Conservation (phyloP, 2,329 filamentous ascomycete species). For the Hansfordia pulvinata region DNA sequence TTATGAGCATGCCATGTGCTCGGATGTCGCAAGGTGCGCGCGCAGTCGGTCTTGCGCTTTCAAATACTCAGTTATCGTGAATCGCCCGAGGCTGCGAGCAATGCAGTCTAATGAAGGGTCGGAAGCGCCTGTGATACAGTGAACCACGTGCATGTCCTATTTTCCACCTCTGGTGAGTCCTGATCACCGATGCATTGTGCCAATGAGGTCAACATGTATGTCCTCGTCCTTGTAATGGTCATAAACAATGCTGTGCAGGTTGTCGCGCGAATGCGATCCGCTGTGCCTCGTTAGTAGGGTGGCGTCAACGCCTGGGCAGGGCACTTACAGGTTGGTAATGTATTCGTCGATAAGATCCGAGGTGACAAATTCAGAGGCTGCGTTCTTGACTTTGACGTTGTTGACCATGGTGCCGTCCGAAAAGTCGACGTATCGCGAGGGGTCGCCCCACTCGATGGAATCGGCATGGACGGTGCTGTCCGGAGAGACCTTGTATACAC, state of each 20-base stretch:
- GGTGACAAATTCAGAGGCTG: conserved; percentile 70
- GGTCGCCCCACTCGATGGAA: conserved; percentile 71
- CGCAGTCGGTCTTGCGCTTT: too few relatives aligned
- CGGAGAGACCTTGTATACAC: conserved; percentile 88
- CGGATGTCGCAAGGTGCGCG: too few relatives aligned
- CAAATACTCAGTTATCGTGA: too few relatives aligned
- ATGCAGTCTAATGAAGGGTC: too few relatives aligned
- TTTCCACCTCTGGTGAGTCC: too few relatives aligned
- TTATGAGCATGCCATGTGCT: too few relatives aligned
- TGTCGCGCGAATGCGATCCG: conserved; percentile 37
- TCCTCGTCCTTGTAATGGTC: conserved; percentile 68
- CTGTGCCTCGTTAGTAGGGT: conserved; percentile 5
- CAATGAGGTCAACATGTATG: conserved; percentile 42
- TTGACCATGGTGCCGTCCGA: conserved; percentile 70
- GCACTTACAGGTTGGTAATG: conserved; percentile 67
- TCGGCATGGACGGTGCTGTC: conserved; percentile 77
- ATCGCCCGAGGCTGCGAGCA: too few relatives aligned
- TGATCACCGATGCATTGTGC: conserved; percentile 17
- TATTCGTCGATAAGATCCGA: conserved; percentile 66
- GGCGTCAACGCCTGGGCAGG: too few relatives aligned
- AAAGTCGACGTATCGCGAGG: conserved; percentile 62
- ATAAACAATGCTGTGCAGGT: conserved; percentile 58
- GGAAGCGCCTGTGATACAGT: too few relatives aligned
- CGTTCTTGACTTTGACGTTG: conserved; percentile 64
- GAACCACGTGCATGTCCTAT: too few relatives aligned